Base-by-base conservation (phyloP, 1,284 basidiomycete species). In the Ustilago vetiveriae region DNA sequence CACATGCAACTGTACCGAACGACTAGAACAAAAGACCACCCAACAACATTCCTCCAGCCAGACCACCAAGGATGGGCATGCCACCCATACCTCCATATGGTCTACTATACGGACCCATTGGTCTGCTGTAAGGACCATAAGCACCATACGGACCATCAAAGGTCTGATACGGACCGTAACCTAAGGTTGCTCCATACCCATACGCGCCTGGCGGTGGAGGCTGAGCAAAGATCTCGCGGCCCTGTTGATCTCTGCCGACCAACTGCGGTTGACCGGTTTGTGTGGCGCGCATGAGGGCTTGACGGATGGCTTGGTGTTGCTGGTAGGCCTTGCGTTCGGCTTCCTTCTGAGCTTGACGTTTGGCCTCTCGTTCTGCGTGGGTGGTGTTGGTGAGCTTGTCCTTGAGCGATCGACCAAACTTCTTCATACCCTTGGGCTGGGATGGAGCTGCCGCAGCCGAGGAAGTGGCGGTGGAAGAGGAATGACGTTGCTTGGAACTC, bases 371-470 rank as follows among this genome's bases (percentile, higher is more conserved):
- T 39, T 81, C 45, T 11, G 68, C 72, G 40, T 81, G 80, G 4
- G 80, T 81, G 6, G 64, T 59, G 11, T 76, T 70, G 16, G 80
- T 82, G 49, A 82, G 54, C 47, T 79, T 82, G 57, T 80, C 77
- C 46, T 82, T 82, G 43, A 82, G 47, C 38, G 68, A 69, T 9
- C 75, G 53, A 2, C 80, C 78, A 17, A 82, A 60, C 33, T 72
- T 72, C 22, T 71, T 71, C 14, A 72, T 19, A 2, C 72, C 68
- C 27, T 59, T 73, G n/a, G 66, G 51, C 26, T 55, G 29, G 1
- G 33, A 11, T 8, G 32, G 4, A 21, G 19, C 36, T 37, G 36
- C 27, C 4, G 24, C 49, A 22, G 11, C 46, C 1, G 22, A 30
- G 4, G 35, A 16, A 14, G 41, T 22, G n/a, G 42, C 22, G 23